Conservation (phyloP, 768 basidiomycete genomes). For the Collybia nuda region DNA sequence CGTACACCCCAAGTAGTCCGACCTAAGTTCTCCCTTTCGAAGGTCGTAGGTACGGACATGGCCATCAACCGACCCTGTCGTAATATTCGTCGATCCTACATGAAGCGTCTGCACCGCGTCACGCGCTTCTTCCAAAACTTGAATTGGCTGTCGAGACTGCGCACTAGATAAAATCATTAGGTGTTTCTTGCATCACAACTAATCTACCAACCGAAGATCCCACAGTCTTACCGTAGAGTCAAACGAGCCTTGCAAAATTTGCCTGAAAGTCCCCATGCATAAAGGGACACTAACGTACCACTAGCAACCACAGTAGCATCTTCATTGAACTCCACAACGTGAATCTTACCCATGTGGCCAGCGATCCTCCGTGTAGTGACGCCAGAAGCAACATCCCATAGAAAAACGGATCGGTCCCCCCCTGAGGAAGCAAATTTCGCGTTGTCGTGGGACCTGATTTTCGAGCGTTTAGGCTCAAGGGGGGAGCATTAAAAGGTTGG, state of each 20-base stretch:
- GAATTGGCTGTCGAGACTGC: slow-evolving; percentile 83
- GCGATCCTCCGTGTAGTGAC: slow-evolving; percentile 78
- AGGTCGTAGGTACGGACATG: slow-evolving; percentile 92
- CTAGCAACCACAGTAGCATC: slow-evolving; percentile 87
- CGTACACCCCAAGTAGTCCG: slow-evolving; percentile 87
- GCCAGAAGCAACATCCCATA: slow-evolving; percentile 95
- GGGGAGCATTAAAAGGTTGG: slow-evolving; percentile 1
- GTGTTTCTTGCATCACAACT: not conserved
- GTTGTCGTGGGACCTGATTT: slow-evolving; percentile 83
- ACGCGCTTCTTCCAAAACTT: slow-evolving; percentile 83
- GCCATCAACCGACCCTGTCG: slow-evolving; percentile 89
- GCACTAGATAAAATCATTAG: slow-evolving; percentile 41
- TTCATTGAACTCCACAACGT: slow-evolving; percentile 86
- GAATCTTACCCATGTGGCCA: slow-evolving; percentile 90
- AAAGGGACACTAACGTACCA: slow-evolving; percentile 45
- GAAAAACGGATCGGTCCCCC: slow-evolving; percentile 88
- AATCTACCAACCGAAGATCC: slow-evolving; percentile 74
- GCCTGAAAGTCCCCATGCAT: not conserved
- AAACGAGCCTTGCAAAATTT: slow-evolving; percentile 68
- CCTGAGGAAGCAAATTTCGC: slow-evolving; percentile 91
- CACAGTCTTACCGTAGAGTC: slow-evolving; percentile 90
- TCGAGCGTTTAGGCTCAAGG: not conserved
- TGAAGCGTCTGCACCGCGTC: slow-evolving; percentile 84
- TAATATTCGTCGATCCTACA: slow-evolving; percentile 63
- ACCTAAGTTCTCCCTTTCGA: slow-evolving; percentile 85